Evolutionary conservation across 441 rosid genomes (phyloP), one percentile per base, ranked within the genome.

Genomic region (Eruca vesicaria): DNA sequence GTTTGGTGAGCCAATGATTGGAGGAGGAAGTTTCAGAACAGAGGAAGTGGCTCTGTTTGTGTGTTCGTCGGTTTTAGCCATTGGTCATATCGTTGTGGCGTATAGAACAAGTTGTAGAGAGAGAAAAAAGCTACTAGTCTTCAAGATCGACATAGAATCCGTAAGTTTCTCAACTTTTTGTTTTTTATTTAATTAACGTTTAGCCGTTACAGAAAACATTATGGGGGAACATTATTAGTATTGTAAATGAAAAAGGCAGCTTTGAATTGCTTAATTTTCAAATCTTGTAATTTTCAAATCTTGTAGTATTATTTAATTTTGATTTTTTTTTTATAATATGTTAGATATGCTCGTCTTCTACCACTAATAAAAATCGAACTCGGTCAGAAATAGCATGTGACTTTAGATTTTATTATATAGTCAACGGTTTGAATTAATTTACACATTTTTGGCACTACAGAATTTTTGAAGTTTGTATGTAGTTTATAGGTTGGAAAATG

Each of bases 61-160:
- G 4, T 87, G 89, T 63, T 94, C 98, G 8, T 57, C 78, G 79
- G 77, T 78, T 59, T 67, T 94, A 71, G 96, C 97, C 1, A 77
- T 89, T 72, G 97, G 87, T 20, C 99, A 92, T 75, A 72, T 94
- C 43, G 74, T 86, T 45, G 97, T 87, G 61, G 98, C 97, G 0
- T 92, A 95, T 16, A 84, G 89, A 82, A 95, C 90, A 45, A 92
- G 98, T 72, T 95, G 99, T 82, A 82, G 92, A 78, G 98, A 90
- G 78, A 83, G 98, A 81, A 86, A 92, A 81, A 95, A 95, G 79
- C 97, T 95, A 52, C 80, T 91, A 33, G 97, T 95, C 32, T 95
- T 84, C 90, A 92, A 87, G 82, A 95, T 95, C 68, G 99, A 95
- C 81, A 95, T 92, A 67, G 99, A 95, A 90, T 93, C 98, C 73